These are phyloP conservation scores for Hippophae rhamnoides DNA, from an alignment of 306 rosid species.

Conservation along the genomic window DNA sequence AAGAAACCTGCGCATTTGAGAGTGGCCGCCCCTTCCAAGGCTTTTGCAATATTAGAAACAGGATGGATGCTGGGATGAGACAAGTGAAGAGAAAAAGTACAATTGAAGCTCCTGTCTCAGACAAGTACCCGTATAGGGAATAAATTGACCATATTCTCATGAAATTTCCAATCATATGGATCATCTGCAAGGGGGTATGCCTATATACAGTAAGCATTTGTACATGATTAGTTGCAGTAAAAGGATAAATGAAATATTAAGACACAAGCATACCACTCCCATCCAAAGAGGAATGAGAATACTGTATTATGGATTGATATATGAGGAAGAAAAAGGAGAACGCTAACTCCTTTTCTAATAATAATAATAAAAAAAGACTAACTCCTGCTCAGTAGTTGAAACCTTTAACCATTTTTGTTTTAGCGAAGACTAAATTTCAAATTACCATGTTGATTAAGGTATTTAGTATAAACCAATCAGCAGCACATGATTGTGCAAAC, in stretches of 20 bases:
- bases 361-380: too few species aligned
- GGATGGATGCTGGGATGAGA: conserved; percentile 63
- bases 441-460: too few species aligned
- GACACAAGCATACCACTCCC: not conserved
- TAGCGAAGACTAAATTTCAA: too few species aligned
- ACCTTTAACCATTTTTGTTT: too few species aligned
- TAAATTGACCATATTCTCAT: conserved; percentile 95
- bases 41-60: conserved; percentile 77
- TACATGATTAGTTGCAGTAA: conserved; percentile 6
- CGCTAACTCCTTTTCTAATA: too few species aligned
- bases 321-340: not conserved
- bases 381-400: too few species aligned
- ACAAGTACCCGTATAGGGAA: conserved; percentile 67
- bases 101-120: conserved; percentile 77
- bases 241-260: conserved; percentile 1
- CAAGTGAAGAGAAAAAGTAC: conserved; percentile 80
- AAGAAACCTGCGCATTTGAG: conserved; percentile 70
- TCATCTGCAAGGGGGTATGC: conserved; percentile 85
- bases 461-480: too few species aligned
- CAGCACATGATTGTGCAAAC: too few species aligned
- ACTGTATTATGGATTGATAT: not conserved
- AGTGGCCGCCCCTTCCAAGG: conserved; percentile 99
- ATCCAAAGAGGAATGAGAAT: not conserved
- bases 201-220: conserved; percentile 35
- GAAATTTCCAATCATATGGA: conserved; percentile 75